These are phyloP conservation scores for Zymoseptoria brevis DNA, from an alignment of 2,329 filamentous ascomycete genomes.

Conservation along the genomic window DNA sequence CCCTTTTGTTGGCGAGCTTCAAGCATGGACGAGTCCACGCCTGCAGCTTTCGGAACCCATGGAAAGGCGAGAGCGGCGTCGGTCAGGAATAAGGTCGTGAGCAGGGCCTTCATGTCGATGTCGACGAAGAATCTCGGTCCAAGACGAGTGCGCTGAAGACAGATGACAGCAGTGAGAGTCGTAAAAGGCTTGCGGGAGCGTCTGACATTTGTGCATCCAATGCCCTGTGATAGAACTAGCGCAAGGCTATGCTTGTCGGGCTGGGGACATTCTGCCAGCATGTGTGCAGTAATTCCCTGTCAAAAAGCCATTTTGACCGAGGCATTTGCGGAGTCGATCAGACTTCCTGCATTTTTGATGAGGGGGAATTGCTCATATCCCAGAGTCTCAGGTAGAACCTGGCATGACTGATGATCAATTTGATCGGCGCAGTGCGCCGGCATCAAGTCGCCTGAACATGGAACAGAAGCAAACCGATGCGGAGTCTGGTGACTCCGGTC, in stretches of 20 bases:
- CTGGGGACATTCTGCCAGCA: too few species aligned
- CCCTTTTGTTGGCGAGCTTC: conserved; percentile 27
- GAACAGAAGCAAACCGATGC: neutral
- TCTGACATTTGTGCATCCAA: too few species aligned
- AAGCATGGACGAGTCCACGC: conserved; percentile 31
- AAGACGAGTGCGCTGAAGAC: neutral
- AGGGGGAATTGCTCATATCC: neutral
- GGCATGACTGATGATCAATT: neutral
- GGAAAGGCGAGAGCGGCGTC: conserved; percentile 31
- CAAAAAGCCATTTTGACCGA: too few species aligned
- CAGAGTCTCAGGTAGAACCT: too few species aligned
- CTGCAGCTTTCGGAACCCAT: conserved; percentile 31
- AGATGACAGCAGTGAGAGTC: neutral
- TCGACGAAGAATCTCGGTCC: too few species aligned
- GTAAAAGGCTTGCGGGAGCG: too few species aligned
- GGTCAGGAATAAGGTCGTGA: conserved; percentile 19
- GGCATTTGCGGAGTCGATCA: neutral
- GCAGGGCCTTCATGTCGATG: conserved; percentile 21
- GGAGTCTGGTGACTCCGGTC: neutral
- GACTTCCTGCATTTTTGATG: neutral
- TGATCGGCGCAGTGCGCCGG: neutral
- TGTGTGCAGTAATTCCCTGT: too few species aligned
- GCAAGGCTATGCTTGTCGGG: too few species aligned
- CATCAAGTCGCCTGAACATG: neutral
- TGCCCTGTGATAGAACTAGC: too few species aligned